Evolutionary conservation across 179 eudicot genomes (phyloP), one percentile per base, ranked within the genome.

Genomic region (Vitellaria paradoxa): DNA sequence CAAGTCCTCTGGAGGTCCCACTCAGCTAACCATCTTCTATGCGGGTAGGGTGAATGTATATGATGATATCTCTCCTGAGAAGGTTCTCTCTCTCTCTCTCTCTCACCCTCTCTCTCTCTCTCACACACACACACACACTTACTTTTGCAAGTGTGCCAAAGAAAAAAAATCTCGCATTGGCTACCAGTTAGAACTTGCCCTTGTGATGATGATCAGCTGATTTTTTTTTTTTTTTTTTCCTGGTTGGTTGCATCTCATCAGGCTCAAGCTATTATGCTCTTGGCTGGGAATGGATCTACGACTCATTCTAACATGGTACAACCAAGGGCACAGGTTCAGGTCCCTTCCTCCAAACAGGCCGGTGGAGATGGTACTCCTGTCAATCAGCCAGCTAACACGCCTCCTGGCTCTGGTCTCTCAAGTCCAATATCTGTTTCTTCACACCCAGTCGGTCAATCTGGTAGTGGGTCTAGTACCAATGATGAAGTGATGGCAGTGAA

Each of bases 241-340:
- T 30, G 37, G 10, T 24, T 17, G 59, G 55, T 47, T 6, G 17
- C 74, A 40, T 24, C 24, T 68, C 64, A 37, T 82, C 84, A 89
- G 92, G 92, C 91, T 77, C 89, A 88, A 78, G 93, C 89, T 47
- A 86, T 88, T 71, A 86, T 87, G 87, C 45, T 85, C 68, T 82
- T 89, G 82, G 93, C 93, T 72, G 89, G 85, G 59, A 86, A 77
- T 62, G 82, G 77, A 7, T 71, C 84, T 66, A 49, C 79, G 26
- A 15, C 65, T 45, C 12, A 65, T n/a, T 77, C 76, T 26, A 83
- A 76, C 57, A 40, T 68, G 66, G 70, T 80, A 62, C 87, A 81
- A 78, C 76, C 83, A 68, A 85, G 77, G 74, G 73, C 78, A 74
- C 86, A 84, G 69, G 77, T 76, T 77, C 84, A 79, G 73, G 65